Evolutionary conservation across 208 protist genomes (phyloP), one percentile per base, ranked within the genome.

Genomic region (Plasmodiophora brassicae): DNA sequence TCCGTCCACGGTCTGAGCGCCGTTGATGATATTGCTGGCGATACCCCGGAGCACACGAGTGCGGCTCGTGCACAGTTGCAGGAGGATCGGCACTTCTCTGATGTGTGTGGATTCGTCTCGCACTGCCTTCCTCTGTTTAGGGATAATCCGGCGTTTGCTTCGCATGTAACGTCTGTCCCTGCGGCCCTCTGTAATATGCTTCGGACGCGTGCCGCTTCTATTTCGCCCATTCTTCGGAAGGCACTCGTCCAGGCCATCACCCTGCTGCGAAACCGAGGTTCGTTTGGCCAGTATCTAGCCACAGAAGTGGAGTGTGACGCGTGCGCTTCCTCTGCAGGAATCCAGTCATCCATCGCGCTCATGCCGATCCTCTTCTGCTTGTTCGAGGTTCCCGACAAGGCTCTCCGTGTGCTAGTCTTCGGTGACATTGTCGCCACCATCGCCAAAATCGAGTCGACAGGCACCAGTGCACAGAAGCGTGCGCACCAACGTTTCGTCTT

Each of bases 311-410:
- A n/a, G n/a, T n/a, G n/a, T n/a, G n/a, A n/a, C n/a, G n/a, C 20
- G 14, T 57, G 50, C 14, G 14, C 25, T 57, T 57, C 25, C 25
- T 14, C 20, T 57, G 50, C 50, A 78, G 65, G 65, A 8, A 38
- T 32, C 65, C 65, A 78, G n/a, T 5, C 65, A 5, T 78, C 65
- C 32, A 5, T 78, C 5, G 65, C 32, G 20, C 65, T 78, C 14
- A 5, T 78, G 65, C 65, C 65, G 5, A 38, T 78, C n/a, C n/a
- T 5, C 32, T 78, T 78, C 65, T 78, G 32, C 10, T 32, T 78
- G 65, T 78, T 78, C n/a, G 65, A 78, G n/a, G 41, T 78, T 32
- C 65, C 65, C 14, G 65, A 78, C 41, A 78, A 78, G 65, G n/a
- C 5, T 8, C 65, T 78, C 10, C 65, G 65, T 44, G 5, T 78